Conservation (phyloP, 495 filamentous ascomycete species). For the Annulohypoxylon bovei region DNA sequence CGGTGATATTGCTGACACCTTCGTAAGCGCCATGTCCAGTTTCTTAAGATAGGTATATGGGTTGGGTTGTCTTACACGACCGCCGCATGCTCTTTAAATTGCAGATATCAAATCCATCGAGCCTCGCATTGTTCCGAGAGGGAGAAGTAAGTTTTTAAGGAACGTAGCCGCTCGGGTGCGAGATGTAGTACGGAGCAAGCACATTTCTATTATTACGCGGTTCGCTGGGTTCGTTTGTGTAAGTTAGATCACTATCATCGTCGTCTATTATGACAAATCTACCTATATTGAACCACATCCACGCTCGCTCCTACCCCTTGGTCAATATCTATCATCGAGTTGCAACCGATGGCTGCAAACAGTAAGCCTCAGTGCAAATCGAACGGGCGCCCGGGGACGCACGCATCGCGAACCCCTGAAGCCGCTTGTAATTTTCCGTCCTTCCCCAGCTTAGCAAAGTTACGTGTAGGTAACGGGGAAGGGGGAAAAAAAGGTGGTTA, state of each 20-base stretch:
- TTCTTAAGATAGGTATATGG: neutral
- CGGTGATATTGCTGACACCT: conserved; percentile 12
- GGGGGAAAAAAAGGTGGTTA: neutral
- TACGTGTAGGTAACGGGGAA: neutral
- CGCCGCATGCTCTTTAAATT: conserved; percentile 4
- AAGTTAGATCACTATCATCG: conserved; percentile 16
- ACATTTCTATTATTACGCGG: conserved; percentile 4
- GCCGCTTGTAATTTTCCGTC: conserved; percentile 31
- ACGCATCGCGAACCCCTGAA: conserved; percentile 36
- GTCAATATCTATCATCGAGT: conserved; percentile 35
- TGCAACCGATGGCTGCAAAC: conserved; percentile 31
- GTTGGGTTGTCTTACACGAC: conserved; percentile 12
- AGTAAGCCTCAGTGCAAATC: conserved; percentile 38
- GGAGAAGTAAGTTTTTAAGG: neutral
- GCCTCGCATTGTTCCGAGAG: neutral
- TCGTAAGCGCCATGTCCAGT: conserved; percentile 17
- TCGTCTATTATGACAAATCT: conserved; percentile 26
- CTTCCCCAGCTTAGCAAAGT: conserved; percentile 26
- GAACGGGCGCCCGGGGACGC: conserved; percentile 12
- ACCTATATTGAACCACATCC: conserved; percentile 13
- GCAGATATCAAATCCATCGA: neutral
- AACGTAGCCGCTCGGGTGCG: conserved; percentile 16
- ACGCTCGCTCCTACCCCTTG: conserved; percentile 16
- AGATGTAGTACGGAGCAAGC: conserved; percentile 7
- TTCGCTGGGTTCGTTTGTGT: neutral